A percentile compares a stretch with the other conserved stretches of the same genome.
phyloP scores from a whole-genome alignment of 2,329 filamentous ascomycete species.

The Exophiala aquamarina region DNA sequence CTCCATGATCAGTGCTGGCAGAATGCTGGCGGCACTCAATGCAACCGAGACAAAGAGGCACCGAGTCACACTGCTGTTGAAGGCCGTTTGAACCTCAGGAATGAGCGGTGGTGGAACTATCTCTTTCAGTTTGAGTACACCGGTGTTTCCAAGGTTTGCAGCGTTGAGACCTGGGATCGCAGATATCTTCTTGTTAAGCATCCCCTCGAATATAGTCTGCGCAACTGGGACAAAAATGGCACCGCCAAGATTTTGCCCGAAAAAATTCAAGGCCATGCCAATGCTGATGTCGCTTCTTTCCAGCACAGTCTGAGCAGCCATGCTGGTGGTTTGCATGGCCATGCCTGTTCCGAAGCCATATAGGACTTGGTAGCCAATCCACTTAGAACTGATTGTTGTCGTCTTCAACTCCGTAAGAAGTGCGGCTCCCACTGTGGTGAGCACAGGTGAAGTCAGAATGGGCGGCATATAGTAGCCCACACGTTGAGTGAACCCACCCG shows the following conservation, averaged over 20 bases:
- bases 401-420: slow-evolving; percentile 21
- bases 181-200: slow-evolving; percentile 11
- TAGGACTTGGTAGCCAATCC: slow-evolving; percentile 34
- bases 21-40: not conserved
- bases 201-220: slow-evolving; percentile 20
- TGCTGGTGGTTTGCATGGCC: slow-evolving; percentile 24
- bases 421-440: slow-evolving; percentile 28
- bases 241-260: slow-evolving; percentile 11
- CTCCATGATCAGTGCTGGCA: not conserved
- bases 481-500: slow-evolving; percentile 19
- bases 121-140: not conserved
- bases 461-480: slow-evolving; percentile 36
- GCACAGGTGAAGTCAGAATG: slow-evolving; percentile 31
- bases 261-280: slow-evolving; percentile 21
- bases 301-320: slow-evolving; percentile 27
- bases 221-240: slow-evolving; percentile 23
- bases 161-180: slow-evolving; percentile 6
- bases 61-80: not conserved
- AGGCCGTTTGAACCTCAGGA: not conserved
- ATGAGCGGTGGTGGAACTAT: not conserved
- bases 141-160: not conserved
- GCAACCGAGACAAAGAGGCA: not conserved
- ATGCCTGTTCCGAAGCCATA: slow-evolving; percentile 31
- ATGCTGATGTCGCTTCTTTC: slow-evolving; percentile 24
- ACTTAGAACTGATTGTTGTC: slow-evolving; percentile 14